Percentiles rank a stretch among this genome's conserved stretches.
Conservation (phyloP, 768 basidiomycete genomes). For the Auricularia sp. region DNA sequence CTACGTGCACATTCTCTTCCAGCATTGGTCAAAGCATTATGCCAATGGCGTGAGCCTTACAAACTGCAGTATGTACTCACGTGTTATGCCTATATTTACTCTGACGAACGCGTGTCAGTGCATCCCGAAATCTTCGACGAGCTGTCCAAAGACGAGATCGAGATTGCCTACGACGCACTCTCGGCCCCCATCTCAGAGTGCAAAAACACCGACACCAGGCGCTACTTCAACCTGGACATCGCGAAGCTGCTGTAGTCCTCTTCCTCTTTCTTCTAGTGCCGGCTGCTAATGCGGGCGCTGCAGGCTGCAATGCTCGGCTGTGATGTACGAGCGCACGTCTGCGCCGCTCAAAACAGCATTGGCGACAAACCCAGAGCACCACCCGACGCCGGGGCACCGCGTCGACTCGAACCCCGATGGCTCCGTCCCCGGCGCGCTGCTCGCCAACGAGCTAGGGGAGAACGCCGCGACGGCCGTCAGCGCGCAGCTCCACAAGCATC, state of each 20-base stretch:
- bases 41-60: no score
- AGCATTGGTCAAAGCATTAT: no score
- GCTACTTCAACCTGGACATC: conserved; percentile 12
- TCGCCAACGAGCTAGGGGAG: conserved; percentile 7
- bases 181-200: neutral
- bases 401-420: neutral
- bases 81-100: no score
- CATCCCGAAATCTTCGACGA: no score
- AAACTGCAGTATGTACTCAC: no score
- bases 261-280: no score
- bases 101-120: no score
- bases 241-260: conserved; percentile 9
- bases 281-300: no score
- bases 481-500: conserved; percentile 8
- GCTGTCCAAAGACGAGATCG: no score
- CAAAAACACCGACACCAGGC: conserved; percentile 6
- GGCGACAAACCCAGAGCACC: neutral
- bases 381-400: conserved; percentile 1
- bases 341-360: conserved; percentile 9
- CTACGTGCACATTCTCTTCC: no score
- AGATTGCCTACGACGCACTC: no score
- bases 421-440: conserved; percentile 7
- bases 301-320: conserved; percentile 12
- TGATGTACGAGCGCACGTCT: conserved; percentile 14
- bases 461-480: conserved; percentile 7